A percentile compares a stretch with the other conserved stretches of the same genome.
Conservation (phyloP, 768 basidiomycete genomes). For the Pholiota microspora region DNA sequence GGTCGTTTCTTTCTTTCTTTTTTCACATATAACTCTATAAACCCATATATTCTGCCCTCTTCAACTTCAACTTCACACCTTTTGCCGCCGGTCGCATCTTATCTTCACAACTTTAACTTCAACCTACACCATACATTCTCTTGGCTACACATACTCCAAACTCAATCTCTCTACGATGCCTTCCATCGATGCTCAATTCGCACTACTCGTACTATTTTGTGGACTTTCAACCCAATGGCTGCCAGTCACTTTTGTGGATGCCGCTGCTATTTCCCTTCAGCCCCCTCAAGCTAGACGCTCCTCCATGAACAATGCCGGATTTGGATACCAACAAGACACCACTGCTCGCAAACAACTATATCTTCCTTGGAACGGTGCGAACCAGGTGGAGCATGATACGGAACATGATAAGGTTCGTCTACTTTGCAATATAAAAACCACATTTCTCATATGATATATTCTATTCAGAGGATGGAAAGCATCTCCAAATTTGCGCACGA, state of each 20-base stretch:
- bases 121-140: constrained; percentile 17
- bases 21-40: constrained; percentile 13
- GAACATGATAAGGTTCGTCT: constrained; percentile 15
- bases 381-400: too few relatives aligned
- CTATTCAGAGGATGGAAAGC: constrained; percentile 10
- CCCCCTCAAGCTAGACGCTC: constrained; percentile 1
- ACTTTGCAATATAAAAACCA: neutral
- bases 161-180: constrained; percentile 39
- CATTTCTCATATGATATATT: neutral
- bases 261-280: constrained; percentile 17
- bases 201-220: constrained; percentile 42
- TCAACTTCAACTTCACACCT: constrained; percentile 15
- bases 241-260: constrained; percentile 20
- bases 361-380: neutral
- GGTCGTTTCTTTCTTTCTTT: constrained; percentile 35
- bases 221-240: constrained; percentile 42
- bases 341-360: constrained; percentile 7
- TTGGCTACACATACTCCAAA: constrained; percentile 4
- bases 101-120: constrained; percentile 1
- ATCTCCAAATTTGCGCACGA: constrained; percentile 8
- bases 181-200: constrained; percentile 44
- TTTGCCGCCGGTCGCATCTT: constrained; percentile 25
- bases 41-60: constrained; percentile 3
- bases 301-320: too few relatives aligned
- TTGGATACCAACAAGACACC: neutral